phyloP scores from a whole-genome alignment of 129 eudicot genomes.

The Flaveria ramosissima region DNA sequence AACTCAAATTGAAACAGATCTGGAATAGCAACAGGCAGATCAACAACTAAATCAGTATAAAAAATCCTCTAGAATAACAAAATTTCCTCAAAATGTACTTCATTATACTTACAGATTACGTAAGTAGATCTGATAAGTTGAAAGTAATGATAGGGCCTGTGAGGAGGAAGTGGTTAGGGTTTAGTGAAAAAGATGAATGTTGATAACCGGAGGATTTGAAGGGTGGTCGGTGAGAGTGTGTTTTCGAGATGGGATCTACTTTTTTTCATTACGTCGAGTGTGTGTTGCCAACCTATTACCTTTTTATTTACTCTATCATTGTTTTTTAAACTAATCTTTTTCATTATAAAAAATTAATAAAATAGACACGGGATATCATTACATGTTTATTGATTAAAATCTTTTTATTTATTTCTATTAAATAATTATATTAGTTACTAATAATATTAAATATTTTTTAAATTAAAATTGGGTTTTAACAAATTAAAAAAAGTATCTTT shows the following conservation, averaged over 20 bases:
- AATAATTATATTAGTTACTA: too few relatives aligned
- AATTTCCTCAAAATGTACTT: constrained; percentile 1
- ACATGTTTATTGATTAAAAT: too few relatives aligned
- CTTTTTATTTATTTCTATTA: too few relatives aligned
- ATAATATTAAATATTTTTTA: too few relatives aligned
- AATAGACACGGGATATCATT: too few relatives aligned
- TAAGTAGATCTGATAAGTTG: constrained; percentile 20
- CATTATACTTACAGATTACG: constrained; percentile 11
- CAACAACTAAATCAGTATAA: background rate
- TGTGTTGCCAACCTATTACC: background rate
- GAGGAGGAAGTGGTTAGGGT: constrained; percentile 23
- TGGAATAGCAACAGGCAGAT: constrained; percentile 24
- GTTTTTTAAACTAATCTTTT: too few relatives aligned
- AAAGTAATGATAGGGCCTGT: background rate
- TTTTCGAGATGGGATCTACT: constrained; percentile 37
- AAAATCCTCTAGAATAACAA: background rate
- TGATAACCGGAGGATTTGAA: constrained; percentile 1
- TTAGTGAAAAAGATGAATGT: constrained; percentile 1
- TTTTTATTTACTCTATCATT: background rate
- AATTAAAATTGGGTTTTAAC: too few relatives aligned
- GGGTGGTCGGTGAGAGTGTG: constrained; percentile 5
- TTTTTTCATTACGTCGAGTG: constrained; percentile 14
- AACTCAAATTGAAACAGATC: background rate
- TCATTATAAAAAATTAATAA: too few relatives aligned
- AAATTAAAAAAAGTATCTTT: too few relatives aligned